phyloP scores from a whole-genome alignment of 169 alveolate species.

The Cryptosporidium sp. region DNA sequence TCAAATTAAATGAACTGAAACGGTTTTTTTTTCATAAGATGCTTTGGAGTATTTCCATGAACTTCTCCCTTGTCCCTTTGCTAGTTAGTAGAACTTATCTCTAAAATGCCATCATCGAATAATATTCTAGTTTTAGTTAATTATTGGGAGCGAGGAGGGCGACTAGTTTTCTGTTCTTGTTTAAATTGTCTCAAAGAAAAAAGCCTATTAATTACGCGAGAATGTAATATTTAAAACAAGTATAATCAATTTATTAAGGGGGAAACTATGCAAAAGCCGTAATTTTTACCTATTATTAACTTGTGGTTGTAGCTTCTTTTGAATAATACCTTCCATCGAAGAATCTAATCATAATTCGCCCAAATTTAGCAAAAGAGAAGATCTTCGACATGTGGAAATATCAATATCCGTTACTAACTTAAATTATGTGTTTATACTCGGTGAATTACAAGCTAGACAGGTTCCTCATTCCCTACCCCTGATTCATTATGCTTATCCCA shows the following conservation, averaged over 20 bases:
- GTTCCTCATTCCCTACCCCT: not conserved
- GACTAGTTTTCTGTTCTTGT: too few species aligned
- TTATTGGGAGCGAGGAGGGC: too few species aligned
- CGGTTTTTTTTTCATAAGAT: too few species aligned
- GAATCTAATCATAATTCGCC: not conserved
- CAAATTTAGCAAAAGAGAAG: not conserved
- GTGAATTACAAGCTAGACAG: not conserved
- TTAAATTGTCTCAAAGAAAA: too few species aligned
- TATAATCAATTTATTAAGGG: constrained; percentile 8
- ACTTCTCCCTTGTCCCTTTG: not conserved
- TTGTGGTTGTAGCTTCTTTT: not conserved
- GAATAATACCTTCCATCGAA: not conserved
- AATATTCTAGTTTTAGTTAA: too few species aligned
- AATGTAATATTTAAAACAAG: not conserved
- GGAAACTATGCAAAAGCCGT: not conserved
- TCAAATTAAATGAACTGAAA: not conserved
- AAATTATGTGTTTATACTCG: not conserved
- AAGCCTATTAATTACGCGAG: not conserved
- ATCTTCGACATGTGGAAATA: not conserved
- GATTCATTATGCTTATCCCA: constrained; percentile 16
- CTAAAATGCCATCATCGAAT: too few species aligned
- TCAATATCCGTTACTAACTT: not conserved
- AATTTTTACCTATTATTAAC: not conserved
- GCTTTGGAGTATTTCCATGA: not conserved
- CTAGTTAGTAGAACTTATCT: not conserved